phyloP scores from a whole-genome alignment of 1,139 yeast genomes.

The Sugiyamaella xylanicola region DNA sequence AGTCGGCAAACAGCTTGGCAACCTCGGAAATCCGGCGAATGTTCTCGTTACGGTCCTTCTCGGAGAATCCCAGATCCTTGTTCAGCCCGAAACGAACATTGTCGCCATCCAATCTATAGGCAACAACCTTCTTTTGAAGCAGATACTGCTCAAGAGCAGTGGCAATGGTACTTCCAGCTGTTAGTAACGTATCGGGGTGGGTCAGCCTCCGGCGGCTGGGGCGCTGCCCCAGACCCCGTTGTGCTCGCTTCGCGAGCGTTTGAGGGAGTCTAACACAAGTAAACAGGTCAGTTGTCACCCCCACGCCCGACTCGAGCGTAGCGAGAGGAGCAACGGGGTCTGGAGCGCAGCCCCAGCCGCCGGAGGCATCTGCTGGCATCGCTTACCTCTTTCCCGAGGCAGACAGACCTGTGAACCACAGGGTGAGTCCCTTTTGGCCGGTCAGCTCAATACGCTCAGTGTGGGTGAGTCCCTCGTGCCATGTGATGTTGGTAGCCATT shows the following conservation, averaged over 20 bases:
- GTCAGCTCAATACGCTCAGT: slow-evolving; percentile 71
- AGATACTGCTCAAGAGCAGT: slow-evolving; percentile 87
- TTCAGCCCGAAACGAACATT: slow-evolving; percentile 91
- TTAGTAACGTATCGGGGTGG: neutral
- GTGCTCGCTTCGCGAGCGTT: neutral
- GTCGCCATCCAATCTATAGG: slow-evolving; percentile 94
- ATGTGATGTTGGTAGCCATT: slow-evolving; percentile 94
- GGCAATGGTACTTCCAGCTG: slow-evolving; percentile 67
- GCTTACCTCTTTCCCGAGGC: slow-evolving; percentile 79
- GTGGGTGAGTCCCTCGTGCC: slow-evolving; percentile 90
- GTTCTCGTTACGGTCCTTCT: slow-evolving; percentile 89
- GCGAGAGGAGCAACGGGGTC: neutral
- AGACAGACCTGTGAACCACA: slow-evolving; percentile 94
- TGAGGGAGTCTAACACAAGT: no score
- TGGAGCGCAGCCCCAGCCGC: slow-evolving; percentile 16
- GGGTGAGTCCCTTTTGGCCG: slow-evolving; percentile 83
- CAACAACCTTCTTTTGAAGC: slow-evolving; percentile 59
- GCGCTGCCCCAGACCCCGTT: neutral
- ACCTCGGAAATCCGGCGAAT: slow-evolving; percentile 94
- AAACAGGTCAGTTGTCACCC: no score
- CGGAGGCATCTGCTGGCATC: neutral
- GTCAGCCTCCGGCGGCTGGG: neutral
- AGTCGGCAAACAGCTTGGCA: slow-evolving; percentile 87
- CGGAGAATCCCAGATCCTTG: slow-evolving; percentile 91
- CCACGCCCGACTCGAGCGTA: no score